These are phyloP conservation scores for Cercospora sesami DNA, from an alignment of 2,329 filamentous ascomycete genomes.

Conservation along the genomic window DNA sequence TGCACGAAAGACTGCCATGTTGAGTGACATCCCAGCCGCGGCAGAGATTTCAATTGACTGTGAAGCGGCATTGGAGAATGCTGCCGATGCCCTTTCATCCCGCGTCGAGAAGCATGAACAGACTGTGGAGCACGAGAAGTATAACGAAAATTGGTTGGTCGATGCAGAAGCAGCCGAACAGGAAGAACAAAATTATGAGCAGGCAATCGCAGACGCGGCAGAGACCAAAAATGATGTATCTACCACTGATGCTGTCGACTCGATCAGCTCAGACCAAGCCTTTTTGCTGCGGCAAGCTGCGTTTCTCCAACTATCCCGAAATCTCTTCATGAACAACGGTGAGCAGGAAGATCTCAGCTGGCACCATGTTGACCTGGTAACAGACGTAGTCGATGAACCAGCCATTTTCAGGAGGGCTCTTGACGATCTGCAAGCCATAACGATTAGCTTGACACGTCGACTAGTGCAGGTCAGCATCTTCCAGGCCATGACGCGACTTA, in stretches of 20 bases:
- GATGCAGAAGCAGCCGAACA: slow-evolving; percentile 42
- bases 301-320: slow-evolving; percentile 65
- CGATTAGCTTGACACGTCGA: slow-evolving; percentile 66
- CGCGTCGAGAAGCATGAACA: slow-evolving; percentile 66
- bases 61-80: slow-evolving; percentile 64
- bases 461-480: slow-evolving; percentile 69
- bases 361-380: slow-evolving; percentile 54
- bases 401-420: slow-evolving; percentile 73
- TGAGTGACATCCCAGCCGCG: slow-evolving; percentile 68
- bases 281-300: slow-evolving; percentile 59
- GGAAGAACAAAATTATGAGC: slow-evolving; percentile 26
- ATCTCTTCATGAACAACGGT: slow-evolving; percentile 72
- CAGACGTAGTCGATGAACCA: slow-evolving; percentile 55
- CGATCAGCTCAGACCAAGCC: slow-evolving; percentile 29
- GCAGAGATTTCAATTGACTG: slow-evolving; percentile 69
- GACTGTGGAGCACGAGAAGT: slow-evolving; percentile 58
- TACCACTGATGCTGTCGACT: background rate
- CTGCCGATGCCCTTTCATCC: slow-evolving; percentile 65
- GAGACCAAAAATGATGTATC: slow-evolving; percentile 1
- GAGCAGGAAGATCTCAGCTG: slow-evolving; percentile 65
- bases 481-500: slow-evolving; percentile 68
- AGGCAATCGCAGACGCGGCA: background rate
- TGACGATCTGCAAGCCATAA: slow-evolving; percentile 71
- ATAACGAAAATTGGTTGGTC: slow-evolving; percentile 68
- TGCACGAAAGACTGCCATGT: slow-evolving; percentile 43